Evolutionary conservation across 169 alveolate genomes (phyloP), one percentile per base, ranked within the genome.

Genomic region (Cryptosporidium meleagridis): DNA sequence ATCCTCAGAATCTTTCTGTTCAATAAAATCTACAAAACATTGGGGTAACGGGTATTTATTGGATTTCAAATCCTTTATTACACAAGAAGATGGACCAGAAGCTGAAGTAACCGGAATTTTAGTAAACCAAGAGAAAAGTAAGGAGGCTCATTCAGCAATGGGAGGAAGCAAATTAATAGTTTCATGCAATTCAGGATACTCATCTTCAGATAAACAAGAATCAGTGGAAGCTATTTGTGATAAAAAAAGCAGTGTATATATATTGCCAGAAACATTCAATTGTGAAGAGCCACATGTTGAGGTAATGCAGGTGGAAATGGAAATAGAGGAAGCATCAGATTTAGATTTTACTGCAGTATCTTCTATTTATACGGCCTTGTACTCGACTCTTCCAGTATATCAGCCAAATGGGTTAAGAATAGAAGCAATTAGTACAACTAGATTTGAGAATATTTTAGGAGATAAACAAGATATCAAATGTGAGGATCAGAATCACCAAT

Each of bases 281-380:
- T 73, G 86, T 35, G 67, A 73, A 44, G 86, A 73, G 14, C 70
- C 86, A n/a, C 86, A 73, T 58, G 70, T 73, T 29, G 55, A 55
- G 5, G 86, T 73, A 21, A 73, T 73, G 86, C 69, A 58, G 59
- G 86, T 73, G 26, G 55, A 29, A 8, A 6, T 73, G 48, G 48
- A 55, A n/a, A 53, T 73, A 16, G 37, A 73, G 2, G 71, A 59
- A 35, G 86, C 86, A n/a, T 33, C 86, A 0, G 86, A 73, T 35
- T 73, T 73, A 14, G 86, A 73, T n/a, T 73, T 55, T 58, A 73
- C 70, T 33, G 45, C 71, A 18, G 86, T 73, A 33, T 55, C 86
- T 14, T 73, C 86, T 5, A 73, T 73, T 31, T 73, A 73, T 61
- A 73, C 70, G 14, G 86, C 86, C 2, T 58, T 73, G 29, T 73